Evolutionary conservation across 2,329 filamentous ascomycete genomes (phyloP), one percentile per base, ranked within the genome.

Genomic region (Pseudogymnoascus sp.): DNA sequence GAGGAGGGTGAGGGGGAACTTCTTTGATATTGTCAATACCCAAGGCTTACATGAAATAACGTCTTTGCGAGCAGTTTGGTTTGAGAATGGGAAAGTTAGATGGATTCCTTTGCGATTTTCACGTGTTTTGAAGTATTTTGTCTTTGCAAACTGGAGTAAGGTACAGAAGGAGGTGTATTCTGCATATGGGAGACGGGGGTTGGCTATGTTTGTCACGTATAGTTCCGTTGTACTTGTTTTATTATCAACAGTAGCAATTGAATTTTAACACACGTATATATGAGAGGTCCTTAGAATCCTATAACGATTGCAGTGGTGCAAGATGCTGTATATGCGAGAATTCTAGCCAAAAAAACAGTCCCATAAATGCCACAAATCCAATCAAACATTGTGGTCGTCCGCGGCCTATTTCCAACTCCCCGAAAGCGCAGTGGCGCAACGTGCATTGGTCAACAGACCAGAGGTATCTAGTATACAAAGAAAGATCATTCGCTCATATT

Each of bases 1-100:
- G 83, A 80, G 0, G 84, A 86, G 61, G 84, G 82, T 0, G 83
- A 86, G 66, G 72, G 67, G 11, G 71, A 73, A 35, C 60, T 61
- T 43, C 28, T 61, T n/a, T 61, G 40, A 61, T 38, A 60, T 60
- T 41, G 35, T 28, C 58, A 40, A 55, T 55, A 55, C 49, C 49
- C 49, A 55, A 55, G 49, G 49, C 49, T 55, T 35, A 55, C 49
- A 55, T 35, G 49, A 35, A 55, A 33, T 55, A 55, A 55, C 49
- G 49, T 33, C 49, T 55, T 55, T 55, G 49, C 49, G 49, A 55
- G 16, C 49, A 33, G 49, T 55, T 31, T 33, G 49, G 16, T 55
- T 55, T 35, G 28, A 21, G 28, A 55, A 33, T 55, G 25, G 45
- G 45, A 49, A 11, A 55, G 23, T n/a, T 55, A 55, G 45, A 55